phyloP scores from a whole-genome alignment of 441 rosid genomes.

The Omphalea diandra region DNA sequence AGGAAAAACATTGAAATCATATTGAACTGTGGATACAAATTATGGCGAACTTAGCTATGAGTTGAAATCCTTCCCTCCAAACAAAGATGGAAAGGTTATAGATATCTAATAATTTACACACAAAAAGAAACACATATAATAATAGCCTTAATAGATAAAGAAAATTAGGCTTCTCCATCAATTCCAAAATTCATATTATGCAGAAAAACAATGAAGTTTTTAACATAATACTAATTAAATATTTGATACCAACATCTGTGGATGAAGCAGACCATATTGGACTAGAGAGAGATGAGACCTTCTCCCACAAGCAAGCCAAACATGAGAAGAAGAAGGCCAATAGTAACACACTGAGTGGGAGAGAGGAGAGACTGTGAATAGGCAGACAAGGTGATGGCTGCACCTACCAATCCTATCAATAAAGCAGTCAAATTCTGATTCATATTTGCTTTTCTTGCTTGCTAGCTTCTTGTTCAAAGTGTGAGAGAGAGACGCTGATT shows the following conservation, averaged over 20 bases:
- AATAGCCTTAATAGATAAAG: not conserved
- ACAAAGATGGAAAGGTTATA: too few relatives aligned
- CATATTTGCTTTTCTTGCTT: slow-evolving; percentile 40
- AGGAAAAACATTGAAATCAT: too few relatives aligned
- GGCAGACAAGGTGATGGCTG: slow-evolving; percentile 68
- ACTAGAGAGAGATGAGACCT: slow-evolving; percentile 60
- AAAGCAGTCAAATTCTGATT: slow-evolving; percentile 51
- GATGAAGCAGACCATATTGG: not conserved
- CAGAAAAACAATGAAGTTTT: not conserved
- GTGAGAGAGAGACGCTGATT: not conserved
- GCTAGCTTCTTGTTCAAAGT: slow-evolving; percentile 1
- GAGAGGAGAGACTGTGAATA: slow-evolving; percentile 61
- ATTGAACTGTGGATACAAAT: too few relatives aligned
- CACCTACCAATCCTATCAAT: slow-evolving; percentile 72
- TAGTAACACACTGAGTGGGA: slow-evolving; percentile 53
- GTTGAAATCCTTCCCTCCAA: too few relatives aligned
- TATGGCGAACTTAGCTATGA: too few relatives aligned
- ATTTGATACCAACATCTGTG: too few relatives aligned
- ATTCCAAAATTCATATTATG: too few relatives aligned
- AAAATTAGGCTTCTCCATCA: not conserved
- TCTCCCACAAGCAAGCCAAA: slow-evolving; percentile 69
- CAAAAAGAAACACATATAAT: too few relatives aligned
- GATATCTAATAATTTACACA: too few relatives aligned
- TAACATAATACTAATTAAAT: not conserved
- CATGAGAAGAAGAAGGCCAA: slow-evolving; percentile 64